Base-by-base conservation (phyloP, 441 rosid genomes). In the Arabidopsis hybrid region DNA sequence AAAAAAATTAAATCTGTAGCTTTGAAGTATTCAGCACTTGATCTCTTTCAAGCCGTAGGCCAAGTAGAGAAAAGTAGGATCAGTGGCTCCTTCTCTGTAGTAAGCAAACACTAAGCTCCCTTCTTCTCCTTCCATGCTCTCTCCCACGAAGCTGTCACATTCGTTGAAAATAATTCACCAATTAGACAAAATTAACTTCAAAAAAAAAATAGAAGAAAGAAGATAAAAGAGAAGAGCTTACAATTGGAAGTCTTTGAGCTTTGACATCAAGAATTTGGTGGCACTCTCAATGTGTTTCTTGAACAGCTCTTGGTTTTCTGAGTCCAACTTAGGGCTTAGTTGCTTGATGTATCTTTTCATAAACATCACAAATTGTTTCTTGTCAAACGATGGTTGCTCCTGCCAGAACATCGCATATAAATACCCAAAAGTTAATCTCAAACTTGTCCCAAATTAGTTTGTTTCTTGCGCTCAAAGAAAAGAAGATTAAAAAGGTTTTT, bases 341-440 rank as follows among this genome's bases (percentile, higher is more conserved):
- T 52, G 53, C 85, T 92, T 95, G 80, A 95, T 91, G 84, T 67
- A 87, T 80, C 81, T 91, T 83, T 95, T 95, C 53, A 95, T 73
- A 71, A 16, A 84, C 67, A 79, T 74, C 8, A 91, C 82, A 60
- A 95, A 95, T 21, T 77, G 89, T 81, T 92, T 92, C 90, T 87
- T 95, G 79, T 92, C 92, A 60, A 87, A 95, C 10, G 97, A 1
- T 51, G 96, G 97, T 95, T 92, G 99, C 79, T 91, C 99, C 97
- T 94, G 78, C 61, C 59, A 76, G 3, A 55, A 55, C 36, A 31
- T 31, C 26, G 26, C 26, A 31, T 31, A 16, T 6, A 46, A 14
- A 32, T 13, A 50, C 3, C 16, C 34, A 17, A 6, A 69, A 7
- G 8, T 14, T n/a, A 61, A 10, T 69, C 17, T 65, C 11, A 16